phyloP scores from a whole-genome alignment of 495 filamentous ascomycete genomes.

The Penicillium chermesinum region DNA sequence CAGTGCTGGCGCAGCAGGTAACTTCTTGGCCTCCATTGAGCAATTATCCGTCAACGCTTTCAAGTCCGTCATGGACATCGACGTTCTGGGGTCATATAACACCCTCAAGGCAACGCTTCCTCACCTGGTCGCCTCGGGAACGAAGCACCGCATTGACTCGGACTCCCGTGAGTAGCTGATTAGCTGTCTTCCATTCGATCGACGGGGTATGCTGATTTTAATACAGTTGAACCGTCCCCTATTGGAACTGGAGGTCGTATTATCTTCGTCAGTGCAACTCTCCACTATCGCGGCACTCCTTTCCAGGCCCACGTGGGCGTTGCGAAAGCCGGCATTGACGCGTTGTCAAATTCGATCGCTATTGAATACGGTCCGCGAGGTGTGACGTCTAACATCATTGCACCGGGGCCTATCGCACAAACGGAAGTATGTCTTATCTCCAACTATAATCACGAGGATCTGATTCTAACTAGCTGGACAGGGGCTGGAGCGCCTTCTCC shows the following conservation, averaged over 20 bases:
- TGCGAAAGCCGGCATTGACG: conserved; percentile 88
- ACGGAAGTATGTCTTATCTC: conserved; percentile 46
- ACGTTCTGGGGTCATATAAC: conserved; percentile 89
- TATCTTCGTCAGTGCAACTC: conserved; percentile 79
- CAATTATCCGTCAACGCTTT: conserved; percentile 83
- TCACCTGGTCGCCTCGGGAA: conserved; percentile 67
- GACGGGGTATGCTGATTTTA: background rate
- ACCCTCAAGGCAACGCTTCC: conserved; percentile 87
- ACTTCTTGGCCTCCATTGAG: conserved; percentile 86
- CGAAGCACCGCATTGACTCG: conserved; percentile 51
- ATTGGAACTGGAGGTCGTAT: conserved; percentile 73
- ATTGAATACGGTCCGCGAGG: conserved; percentile 87
- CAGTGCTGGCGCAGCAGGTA: conserved; percentile 91
- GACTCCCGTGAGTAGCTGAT: conserved; percentile 34
- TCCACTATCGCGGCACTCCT: conserved; percentile 81
- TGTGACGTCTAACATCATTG: conserved; percentile 82
- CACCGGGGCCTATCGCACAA: conserved; percentile 69
- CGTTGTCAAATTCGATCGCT: conserved; percentile 65
- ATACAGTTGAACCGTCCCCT: conserved; percentile 31
- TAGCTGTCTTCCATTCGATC: background rate
- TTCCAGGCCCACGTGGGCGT: conserved; percentile 82
- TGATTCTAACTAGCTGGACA: conserved; percentile 4
- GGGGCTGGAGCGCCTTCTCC: conserved; percentile 42
- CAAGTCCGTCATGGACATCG: conserved; percentile 94
- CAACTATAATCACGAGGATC: background rate